Conservation (phyloP, 257 asterid genomes). For the Buddleja alternifolia region DNA sequence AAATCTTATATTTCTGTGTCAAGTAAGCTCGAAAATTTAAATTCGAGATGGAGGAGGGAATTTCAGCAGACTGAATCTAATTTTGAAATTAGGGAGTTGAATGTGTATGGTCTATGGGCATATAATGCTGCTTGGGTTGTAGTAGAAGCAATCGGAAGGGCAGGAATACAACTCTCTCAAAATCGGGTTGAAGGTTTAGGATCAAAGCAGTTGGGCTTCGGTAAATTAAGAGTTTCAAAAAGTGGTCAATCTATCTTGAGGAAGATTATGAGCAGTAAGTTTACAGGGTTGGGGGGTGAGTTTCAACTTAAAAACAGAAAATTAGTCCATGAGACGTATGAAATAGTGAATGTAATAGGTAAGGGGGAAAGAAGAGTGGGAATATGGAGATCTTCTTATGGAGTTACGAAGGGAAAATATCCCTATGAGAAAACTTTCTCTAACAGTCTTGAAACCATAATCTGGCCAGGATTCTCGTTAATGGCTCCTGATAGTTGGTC, state of each 20-base stretch:
- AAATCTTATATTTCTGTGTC: constrained; percentile 38
- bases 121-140: constrained; percentile 48
- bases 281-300: constrained; percentile 37
- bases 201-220: constrained; percentile 11
- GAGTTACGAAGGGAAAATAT: constrained; percentile 33
- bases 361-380: constrained; percentile 42
- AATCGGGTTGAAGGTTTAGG: constrained; percentile 2
- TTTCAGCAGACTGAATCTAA: too few species aligned
- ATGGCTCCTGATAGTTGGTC: constrained; percentile 12
- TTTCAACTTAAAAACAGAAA: constrained; percentile 33
- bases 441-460: constrained; percentile 36
- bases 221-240: background rate
- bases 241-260: constrained; percentile 30
- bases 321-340: constrained; percentile 32
- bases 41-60: constrained; percentile 42
- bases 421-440: too few species aligned
- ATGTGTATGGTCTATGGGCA: constrained; percentile 40
- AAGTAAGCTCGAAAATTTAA: constrained; percentile 29
- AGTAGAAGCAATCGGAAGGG: constrained; percentile 39
- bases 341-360: constrained; percentile 46
- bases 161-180: constrained; percentile 1
- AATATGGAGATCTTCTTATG: constrained; percentile 43
- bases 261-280: constrained; percentile 24
- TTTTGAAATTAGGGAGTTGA: constrained; percentile 28
- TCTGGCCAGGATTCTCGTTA: constrained; percentile 39